Conservation (phyloP, 2,329 filamentous ascomycete genomes). For the Calonectria hawksworthii region DNA sequence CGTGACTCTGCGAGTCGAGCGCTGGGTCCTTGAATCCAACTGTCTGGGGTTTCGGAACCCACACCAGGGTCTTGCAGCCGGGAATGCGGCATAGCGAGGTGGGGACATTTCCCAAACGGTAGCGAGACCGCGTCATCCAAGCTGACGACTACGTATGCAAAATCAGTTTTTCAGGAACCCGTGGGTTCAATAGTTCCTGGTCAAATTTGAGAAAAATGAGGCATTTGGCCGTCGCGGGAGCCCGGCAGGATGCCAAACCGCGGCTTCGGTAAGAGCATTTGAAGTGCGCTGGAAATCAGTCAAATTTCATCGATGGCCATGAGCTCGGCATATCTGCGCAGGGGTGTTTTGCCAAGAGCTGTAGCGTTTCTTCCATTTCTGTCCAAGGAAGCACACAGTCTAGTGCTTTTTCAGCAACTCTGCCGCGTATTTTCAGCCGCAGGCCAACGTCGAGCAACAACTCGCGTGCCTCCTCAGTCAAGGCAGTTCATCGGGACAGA, state of each 20-base stretch:
- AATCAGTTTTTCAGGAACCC: background rate
- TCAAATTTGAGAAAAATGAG: background rate
- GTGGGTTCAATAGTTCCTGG: background rate
- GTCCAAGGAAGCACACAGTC: background rate
- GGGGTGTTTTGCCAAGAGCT: background rate
- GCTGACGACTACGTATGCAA: slow-evolving; percentile 23
- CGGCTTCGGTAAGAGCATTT: background rate
- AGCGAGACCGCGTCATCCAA: slow-evolving; percentile 24
- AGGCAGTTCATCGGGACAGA: background rate
- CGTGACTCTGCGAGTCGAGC: background rate
- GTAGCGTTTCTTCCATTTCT: background rate
- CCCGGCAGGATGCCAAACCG: background rate
- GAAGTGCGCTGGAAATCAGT: background rate
- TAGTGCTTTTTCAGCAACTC: background rate
- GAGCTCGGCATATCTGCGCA: background rate
- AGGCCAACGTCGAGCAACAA: background rate
- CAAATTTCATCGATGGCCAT: background rate
- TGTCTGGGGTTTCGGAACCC: slow-evolving; percentile 7
- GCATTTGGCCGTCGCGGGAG: background rate
- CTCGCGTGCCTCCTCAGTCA: no score
- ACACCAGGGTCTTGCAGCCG: background rate
- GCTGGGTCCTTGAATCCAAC: background rate
- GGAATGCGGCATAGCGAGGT: slow-evolving; percentile 24
- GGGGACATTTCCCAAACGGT: slow-evolving; percentile 12
- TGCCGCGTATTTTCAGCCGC: background rate